Percentiles rank a stretch among this genome's conserved stretches.
These are phyloP conservation scores for Stachybotrys echinatus DNA, from an alignment of 2,329 filamentous ascomycete genomes.

Conservation along the genomic window DNA sequence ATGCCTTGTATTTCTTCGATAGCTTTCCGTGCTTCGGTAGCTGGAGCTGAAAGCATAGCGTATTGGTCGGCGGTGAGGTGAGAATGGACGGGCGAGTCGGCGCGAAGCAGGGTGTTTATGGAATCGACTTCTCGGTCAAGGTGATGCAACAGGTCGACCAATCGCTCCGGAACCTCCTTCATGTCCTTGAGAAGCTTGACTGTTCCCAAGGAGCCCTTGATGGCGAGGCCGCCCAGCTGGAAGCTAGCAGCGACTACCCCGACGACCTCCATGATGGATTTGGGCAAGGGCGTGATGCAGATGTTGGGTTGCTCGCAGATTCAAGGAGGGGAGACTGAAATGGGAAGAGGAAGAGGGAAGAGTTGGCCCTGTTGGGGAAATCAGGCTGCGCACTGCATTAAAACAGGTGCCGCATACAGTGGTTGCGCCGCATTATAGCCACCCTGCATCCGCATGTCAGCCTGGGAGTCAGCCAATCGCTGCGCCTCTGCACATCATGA, in stretches of 20 bases:
- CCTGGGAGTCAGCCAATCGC: too few species aligned
- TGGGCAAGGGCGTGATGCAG: neutral
- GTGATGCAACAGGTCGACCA: neutral
- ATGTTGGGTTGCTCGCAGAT: neutral
- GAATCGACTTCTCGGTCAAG: neutral
- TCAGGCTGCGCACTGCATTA: too few species aligned
- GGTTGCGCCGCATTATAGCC: too few species aligned
- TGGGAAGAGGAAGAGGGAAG: neutral
- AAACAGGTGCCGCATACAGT: too few species aligned
- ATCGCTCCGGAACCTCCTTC: neutral
- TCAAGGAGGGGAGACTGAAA: too few species aligned
- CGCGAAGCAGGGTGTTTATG: neutral
- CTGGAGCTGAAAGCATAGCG: neutral
- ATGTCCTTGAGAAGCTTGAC: neutral
- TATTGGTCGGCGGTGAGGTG: neutral
- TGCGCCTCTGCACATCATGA: too few species aligned
- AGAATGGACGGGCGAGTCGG: neutral
- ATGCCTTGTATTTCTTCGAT: neutral
- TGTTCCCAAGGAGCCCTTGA: neutral
- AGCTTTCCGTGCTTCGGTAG: neutral
- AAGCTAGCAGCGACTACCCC: neutral
- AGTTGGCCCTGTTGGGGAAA: too few species aligned
- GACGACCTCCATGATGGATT: neutral
- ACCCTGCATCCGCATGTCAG: too few species aligned
- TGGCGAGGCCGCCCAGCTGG: neutral